Evolutionary conservation across 2,329 filamentous ascomycete species (phyloP).

Genomic region (Samsoniella hepiali): DNA sequence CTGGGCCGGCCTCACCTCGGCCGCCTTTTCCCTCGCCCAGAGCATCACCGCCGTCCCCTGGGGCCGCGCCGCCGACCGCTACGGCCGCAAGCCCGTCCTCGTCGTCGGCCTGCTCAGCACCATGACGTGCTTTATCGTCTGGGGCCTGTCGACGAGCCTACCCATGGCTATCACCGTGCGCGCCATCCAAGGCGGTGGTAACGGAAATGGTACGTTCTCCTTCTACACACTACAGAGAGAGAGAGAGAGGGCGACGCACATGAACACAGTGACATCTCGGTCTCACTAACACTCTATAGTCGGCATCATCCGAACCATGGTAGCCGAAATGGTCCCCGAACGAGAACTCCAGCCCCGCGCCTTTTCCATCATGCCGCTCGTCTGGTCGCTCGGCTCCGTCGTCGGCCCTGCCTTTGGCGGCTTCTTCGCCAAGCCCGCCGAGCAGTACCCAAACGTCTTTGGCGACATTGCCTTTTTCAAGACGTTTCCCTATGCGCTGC

Average conservation of each 20-base stretch:
- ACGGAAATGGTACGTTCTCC: slow-evolving; percentile 67
- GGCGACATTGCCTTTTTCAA: slow-evolving; percentile 65
- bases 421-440: slow-evolving; percentile 75
- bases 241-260: too few species aligned
- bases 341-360: slow-evolving; percentile 82
- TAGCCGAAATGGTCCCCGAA: slow-evolving; percentile 88
- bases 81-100: slow-evolving; percentile 81
- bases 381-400: slow-evolving; percentile 82
- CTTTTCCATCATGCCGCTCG: slow-evolving; percentile 90
- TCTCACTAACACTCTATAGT: slow-evolving; percentile 41
- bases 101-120: slow-evolving; percentile 70
- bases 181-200: slow-evolving; percentile 75
- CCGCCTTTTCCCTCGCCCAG: slow-evolving; percentile 70
- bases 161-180: slow-evolving; percentile 76
- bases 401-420: slow-evolving; percentile 88
- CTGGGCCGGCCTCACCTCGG: slow-evolving; percentile 74
- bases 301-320: slow-evolving; percentile 88
- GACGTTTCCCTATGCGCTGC: slow-evolving; percentile 76
- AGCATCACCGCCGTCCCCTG: slow-evolving; percentile 69
- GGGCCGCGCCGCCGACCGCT: slow-evolving; percentile 72
- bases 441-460: slow-evolving; percentile 70
- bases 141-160: slow-evolving; percentile 78
- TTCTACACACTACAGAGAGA: not conserved
- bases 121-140: slow-evolving; percentile 76
- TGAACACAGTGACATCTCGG: too few species aligned